Conservation (phyloP, 129 eudicot species). For the Artemisia annua region DNA sequence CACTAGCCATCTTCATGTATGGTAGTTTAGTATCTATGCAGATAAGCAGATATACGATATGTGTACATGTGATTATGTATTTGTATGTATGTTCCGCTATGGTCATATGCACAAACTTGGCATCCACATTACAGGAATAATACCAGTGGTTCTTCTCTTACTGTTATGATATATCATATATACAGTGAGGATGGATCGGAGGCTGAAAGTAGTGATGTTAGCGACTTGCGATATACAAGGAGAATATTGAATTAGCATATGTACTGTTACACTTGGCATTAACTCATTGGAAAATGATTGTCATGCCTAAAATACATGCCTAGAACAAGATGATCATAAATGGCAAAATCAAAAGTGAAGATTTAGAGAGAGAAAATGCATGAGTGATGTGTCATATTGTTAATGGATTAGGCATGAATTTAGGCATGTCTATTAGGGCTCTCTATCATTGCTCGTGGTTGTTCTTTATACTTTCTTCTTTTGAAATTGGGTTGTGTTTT, state of each 20-base stretch:
- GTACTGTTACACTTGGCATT: background rate
- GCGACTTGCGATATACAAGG: background rate
- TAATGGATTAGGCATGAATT: too few relatives aligned
- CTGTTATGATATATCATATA: background rate
- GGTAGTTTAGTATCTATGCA: too few relatives aligned
- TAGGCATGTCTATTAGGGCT: too few relatives aligned
- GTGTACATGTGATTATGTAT: background rate
- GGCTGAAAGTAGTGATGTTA: background rate
- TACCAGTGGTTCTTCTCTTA: background rate
- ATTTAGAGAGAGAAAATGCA: too few relatives aligned
- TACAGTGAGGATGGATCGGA: too few relatives aligned
- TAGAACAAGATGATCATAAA: too few relatives aligned
- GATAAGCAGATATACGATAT: too few relatives aligned
- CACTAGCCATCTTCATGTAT: background rate
- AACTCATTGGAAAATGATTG: too few relatives aligned
- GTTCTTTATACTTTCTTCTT: background rate
- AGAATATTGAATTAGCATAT: slow-evolving; percentile 6
- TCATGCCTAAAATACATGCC: too few relatives aligned
- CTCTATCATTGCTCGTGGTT: too few relatives aligned
- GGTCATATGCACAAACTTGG: background rate
- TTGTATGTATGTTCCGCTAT: background rate
- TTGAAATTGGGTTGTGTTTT: background rate
- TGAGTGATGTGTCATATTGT: too few relatives aligned
- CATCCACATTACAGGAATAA: slow-evolving; percentile 9
- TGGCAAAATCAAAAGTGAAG: too few relatives aligned